A percentile compares a stretch with the other conserved stretches of the same genome.
Conservation (phyloP, 768 basidiomycete species). For the Cystofilobasidium capitatum region DNA sequence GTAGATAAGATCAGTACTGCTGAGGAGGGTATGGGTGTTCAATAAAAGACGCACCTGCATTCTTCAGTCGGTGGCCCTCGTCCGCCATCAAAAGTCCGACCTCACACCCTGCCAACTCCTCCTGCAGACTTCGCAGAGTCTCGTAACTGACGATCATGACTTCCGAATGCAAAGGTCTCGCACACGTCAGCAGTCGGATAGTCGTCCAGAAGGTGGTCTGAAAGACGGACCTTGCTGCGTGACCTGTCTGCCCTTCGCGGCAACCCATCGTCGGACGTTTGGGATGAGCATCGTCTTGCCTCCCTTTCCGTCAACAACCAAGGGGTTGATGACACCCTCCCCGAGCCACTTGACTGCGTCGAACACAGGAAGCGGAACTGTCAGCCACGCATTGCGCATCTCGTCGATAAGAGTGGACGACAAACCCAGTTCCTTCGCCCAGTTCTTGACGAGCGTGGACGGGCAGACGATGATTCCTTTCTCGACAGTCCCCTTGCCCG, state of each 20-base stretch:
- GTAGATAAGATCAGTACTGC: not conserved
- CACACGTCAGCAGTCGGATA: not conserved
- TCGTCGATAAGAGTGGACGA: conserved; percentile 8
- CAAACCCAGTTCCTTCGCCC: conserved; percentile 90
- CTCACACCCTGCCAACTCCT: conserved; percentile 62
- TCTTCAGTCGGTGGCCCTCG: conserved; percentile 94
- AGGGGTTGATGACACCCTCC: conserved; percentile 58
- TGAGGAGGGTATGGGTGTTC: not conserved
- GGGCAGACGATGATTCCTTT: conserved; percentile 98
- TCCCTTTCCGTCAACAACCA: conserved; percentile 88
- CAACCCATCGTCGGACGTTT: conserved; percentile 78
- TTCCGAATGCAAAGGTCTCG: conserved; percentile 34
- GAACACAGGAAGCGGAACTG: not conserved
- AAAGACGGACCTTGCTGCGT: conserved; percentile 71
- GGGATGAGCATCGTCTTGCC: conserved; percentile 68
- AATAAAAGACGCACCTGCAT: conserved; percentile 55
- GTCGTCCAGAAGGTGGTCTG: not conserved
- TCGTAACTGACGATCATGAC: conserved; percentile 99
- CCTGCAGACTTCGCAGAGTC: conserved; percentile 71
- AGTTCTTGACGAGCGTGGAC: conserved; percentile 91
- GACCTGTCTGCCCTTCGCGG: conserved; percentile 76
- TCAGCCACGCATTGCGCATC: not conserved
- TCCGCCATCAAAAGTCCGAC: conserved; percentile 93
- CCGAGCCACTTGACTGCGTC: conserved; percentile 87
- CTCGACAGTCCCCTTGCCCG: conserved; percentile 79